Evolutionary conservation across 108 stramenopile species (phyloP).

Genomic region (Cyclotella atomus): DNA sequence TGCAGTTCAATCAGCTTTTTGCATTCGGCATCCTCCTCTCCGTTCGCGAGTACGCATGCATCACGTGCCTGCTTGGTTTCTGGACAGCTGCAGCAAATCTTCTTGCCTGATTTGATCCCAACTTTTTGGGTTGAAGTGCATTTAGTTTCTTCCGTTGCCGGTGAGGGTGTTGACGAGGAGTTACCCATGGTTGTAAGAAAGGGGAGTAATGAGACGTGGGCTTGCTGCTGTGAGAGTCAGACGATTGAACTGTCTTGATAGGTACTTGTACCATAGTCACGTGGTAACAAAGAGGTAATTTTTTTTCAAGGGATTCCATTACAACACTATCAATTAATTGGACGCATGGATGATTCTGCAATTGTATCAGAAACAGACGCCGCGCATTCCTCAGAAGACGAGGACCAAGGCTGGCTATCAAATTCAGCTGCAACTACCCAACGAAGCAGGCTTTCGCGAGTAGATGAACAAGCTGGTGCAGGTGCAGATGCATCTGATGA

Average conservation of each 20-base stretch:
- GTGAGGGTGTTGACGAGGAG: slow-evolving; percentile 38
- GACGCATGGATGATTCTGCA: slow-evolving; percentile 12
- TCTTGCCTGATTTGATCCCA: slow-evolving; percentile 95
- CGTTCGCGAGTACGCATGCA: slow-evolving; percentile 94
- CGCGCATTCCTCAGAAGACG: slow-evolving; percentile 27
- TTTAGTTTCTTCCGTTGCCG: neutral
- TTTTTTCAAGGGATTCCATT: too few species aligned
- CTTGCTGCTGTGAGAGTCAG: slow-evolving; percentile 4
- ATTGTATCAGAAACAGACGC: slow-evolving; percentile 46
- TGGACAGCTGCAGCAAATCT: slow-evolving; percentile 98
- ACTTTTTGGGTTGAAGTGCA: slow-evolving; percentile 59
- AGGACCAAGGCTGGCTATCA: slow-evolving; percentile 20
- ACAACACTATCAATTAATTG: neutral
- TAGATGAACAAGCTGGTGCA: slow-evolving; percentile 12
- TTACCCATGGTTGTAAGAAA: slow-evolving; percentile 63
- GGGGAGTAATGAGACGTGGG: too few species aligned
- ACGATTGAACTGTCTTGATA: neutral
- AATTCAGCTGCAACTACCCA: neutral
- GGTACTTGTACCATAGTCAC: neutral
- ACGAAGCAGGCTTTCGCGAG: neutral
- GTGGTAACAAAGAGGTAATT: too few species aligned
- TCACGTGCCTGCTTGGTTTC: slow-evolving; percentile 96
- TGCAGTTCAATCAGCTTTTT: slow-evolving; percentile 92
- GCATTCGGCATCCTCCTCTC: slow-evolving; percentile 90
- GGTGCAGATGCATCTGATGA: slow-evolving; percentile 16